Conservation (phyloP, 1,284 basidiomycete genomes). For the Cystobasidium slooffiae region DNA sequence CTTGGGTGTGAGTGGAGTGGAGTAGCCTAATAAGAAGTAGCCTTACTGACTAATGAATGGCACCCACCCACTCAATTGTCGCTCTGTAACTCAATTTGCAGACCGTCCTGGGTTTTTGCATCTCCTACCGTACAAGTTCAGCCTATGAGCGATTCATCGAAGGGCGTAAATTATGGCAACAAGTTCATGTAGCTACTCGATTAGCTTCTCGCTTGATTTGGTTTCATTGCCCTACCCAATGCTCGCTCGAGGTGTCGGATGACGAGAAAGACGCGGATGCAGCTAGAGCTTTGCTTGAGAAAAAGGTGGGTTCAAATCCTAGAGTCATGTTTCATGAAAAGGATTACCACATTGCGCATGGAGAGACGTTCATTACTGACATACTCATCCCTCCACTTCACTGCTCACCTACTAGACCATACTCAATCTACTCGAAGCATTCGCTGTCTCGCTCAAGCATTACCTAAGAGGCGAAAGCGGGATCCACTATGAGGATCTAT, state of each 20-base stretch:
- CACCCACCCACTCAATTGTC: background rate
- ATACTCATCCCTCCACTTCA: background rate
- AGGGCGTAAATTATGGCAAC: conserved; percentile 40
- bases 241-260: conserved; percentile 1
- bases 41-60: background rate
- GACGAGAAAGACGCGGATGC: conserved; percentile 36
- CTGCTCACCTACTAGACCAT: conserved; percentile 18
- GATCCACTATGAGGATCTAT: conserved; percentile 49
- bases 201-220: conserved; percentile 28
- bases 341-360: background rate
- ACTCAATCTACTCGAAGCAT: conserved; percentile 48
- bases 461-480: conserved; percentile 56
- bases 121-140: conserved; percentile 40
- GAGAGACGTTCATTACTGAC: background rate
- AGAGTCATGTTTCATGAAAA: too few species aligned
- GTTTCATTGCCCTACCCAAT: conserved; percentile 37
- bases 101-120: conserved; percentile 43
- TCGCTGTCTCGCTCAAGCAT: conserved; percentile 52
- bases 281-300: conserved; percentile 38
- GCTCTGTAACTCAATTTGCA: background rate
- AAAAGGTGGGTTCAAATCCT: conserved; percentile 22
- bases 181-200: conserved; percentile 32
- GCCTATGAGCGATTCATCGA: conserved; percentile 41
- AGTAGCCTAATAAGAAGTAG: too few species aligned
- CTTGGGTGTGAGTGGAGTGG: conserved; percentile 40